Evolutionary conservation across 371 early-diverging fungal species (phyloP).

Genomic region (Dinochytrium kinnereticum): DNA sequence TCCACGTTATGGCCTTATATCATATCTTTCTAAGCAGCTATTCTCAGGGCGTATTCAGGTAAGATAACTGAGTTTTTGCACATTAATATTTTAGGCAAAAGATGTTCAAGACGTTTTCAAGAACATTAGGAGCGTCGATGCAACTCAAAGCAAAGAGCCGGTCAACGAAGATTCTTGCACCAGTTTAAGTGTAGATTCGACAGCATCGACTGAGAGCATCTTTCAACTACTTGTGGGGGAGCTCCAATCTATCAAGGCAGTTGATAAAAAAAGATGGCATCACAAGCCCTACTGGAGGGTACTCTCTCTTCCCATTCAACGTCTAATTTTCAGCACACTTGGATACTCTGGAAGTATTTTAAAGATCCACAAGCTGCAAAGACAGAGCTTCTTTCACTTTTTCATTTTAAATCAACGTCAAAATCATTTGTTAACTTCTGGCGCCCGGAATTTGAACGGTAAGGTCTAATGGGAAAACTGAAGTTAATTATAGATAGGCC

Average conservation of each 20-base stretch:
- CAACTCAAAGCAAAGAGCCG: not conserved
- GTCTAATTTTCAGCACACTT: slow-evolving; percentile 56
- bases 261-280: slow-evolving; percentile 69
- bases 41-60: slow-evolving; percentile 53
- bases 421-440: slow-evolving; percentile 68
- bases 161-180: too few species aligned
- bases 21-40: slow-evolving; percentile 62
- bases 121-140: not conserved
- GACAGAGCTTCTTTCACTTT: slow-evolving; percentile 58
- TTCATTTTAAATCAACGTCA: slow-evolving; percentile 58
- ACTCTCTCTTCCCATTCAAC: slow-evolving; percentile 10
- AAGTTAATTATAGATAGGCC: slow-evolving; percentile 28
- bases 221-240: slow-evolving; percentile 37
- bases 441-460: slow-evolving; percentile 77
- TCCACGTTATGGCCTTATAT: slow-evolving; percentile 62
- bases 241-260: slow-evolving; percentile 52
- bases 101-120: not conserved
- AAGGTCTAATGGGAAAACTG: too few species aligned
- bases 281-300: slow-evolving; percentile 72
- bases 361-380: slow-evolving; percentile 65
- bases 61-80: slow-evolving; percentile 5
- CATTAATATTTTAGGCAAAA: not conserved
- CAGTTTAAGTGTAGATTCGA: too few species aligned
- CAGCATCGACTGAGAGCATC: too few species aligned
- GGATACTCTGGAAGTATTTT: slow-evolving; percentile 64